A percentile compares a stretch with the other conserved stretches of the same genome.
Conservation (phyloP, 805 yeast genomes). For the Wickerhamomyces tratensis region DNA sequence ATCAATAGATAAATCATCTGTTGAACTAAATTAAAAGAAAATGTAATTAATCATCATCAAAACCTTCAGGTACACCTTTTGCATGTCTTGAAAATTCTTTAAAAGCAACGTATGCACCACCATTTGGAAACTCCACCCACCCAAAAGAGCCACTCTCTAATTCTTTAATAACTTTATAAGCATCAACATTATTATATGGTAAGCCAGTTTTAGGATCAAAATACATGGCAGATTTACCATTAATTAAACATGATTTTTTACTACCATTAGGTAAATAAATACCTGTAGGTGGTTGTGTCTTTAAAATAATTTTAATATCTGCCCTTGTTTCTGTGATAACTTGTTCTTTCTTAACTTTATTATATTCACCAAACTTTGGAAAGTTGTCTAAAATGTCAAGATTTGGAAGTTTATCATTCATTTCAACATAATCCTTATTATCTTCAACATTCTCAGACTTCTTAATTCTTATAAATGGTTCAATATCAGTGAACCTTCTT, state of each 20-base stretch:
- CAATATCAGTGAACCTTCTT: slow-evolving; percentile 43
- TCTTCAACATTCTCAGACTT: slow-evolving; percentile 8
- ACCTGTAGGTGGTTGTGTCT: slow-evolving; percentile 68
- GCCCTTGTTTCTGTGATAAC: slow-evolving; percentile 35
- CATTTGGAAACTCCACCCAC: slow-evolving; percentile 42
- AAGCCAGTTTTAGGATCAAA: slow-evolving; percentile 84
- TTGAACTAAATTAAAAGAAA: too few species aligned
- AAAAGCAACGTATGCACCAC: slow-evolving; percentile 37
- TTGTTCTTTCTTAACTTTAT: slow-evolving; percentile 28
- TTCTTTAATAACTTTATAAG: slow-evolving; percentile 58
- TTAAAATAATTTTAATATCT: slow-evolving; percentile 39
- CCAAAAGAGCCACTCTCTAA: slow-evolving; percentile 44
- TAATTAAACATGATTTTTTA: slow-evolving; percentile 60
- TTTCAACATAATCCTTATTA: slow-evolving; percentile 23
- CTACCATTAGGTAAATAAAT: slow-evolving; percentile 61
- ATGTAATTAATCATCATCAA: slow-evolving; percentile 24
- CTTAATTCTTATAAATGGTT: slow-evolving; percentile 34
- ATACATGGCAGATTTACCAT: slow-evolving; percentile 73
- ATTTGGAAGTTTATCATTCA: slow-evolving; percentile 33
- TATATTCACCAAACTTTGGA: slow-evolving; percentile 54
- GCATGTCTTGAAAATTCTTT: slow-evolving; percentile 45
- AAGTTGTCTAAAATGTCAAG: slow-evolving; percentile 22
- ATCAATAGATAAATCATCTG: too few species aligned
- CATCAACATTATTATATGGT: slow-evolving; percentile 76
- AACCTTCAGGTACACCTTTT: slow-evolving; percentile 83